A percentile compares a stretch with the other conserved stretches of the same genome.
phyloP scores from a whole-genome alignment of 768 basidiomycete genomes.

The Hydnomerulius pinastri region DNA sequence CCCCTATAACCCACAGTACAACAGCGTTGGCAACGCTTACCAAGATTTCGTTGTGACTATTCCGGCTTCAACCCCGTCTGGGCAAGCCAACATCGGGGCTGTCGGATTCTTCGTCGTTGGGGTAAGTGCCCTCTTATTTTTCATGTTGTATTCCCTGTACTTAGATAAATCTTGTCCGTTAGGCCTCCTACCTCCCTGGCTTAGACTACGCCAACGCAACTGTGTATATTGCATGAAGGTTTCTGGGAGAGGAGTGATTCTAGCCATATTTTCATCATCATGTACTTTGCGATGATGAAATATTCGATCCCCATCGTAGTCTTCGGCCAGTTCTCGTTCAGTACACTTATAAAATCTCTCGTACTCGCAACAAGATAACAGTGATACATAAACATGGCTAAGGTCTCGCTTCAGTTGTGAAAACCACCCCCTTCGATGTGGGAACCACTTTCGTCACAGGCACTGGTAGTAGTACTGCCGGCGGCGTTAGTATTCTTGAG shows the following conservation, averaged over 20 bases:
- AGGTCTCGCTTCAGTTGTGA: too few species aligned
- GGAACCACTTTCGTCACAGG: too few species aligned
- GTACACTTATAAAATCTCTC: too few species aligned
- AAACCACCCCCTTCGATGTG: too few species aligned
- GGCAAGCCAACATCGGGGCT: constrained; percentile 32
- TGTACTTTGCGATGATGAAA: too few species aligned
- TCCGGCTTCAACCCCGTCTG: constrained; percentile 26
- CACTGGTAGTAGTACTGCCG: too few species aligned
- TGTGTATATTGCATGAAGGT: not conserved
- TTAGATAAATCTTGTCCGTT: not conserved
- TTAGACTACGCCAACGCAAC: not conserved
- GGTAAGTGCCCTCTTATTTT: constrained; percentile 22
- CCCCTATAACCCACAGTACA: constrained; percentile 38
- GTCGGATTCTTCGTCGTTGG: constrained; percentile 35
- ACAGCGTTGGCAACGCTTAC: constrained; percentile 32
- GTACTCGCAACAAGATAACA: too few species aligned
- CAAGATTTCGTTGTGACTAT: constrained; percentile 42
- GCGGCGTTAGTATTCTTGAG: too few species aligned
- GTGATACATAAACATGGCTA: too few species aligned
- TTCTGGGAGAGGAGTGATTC: not conserved
- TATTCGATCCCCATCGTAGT: too few species aligned
- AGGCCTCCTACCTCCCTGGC: not conserved
- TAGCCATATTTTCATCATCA: too few species aligned
- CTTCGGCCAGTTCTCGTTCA: too few species aligned
- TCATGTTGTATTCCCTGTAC: not conserved